phyloP scores from a whole-genome alignment of 768 basidiomycete species.

The Roridomyces roridus region DNA sequence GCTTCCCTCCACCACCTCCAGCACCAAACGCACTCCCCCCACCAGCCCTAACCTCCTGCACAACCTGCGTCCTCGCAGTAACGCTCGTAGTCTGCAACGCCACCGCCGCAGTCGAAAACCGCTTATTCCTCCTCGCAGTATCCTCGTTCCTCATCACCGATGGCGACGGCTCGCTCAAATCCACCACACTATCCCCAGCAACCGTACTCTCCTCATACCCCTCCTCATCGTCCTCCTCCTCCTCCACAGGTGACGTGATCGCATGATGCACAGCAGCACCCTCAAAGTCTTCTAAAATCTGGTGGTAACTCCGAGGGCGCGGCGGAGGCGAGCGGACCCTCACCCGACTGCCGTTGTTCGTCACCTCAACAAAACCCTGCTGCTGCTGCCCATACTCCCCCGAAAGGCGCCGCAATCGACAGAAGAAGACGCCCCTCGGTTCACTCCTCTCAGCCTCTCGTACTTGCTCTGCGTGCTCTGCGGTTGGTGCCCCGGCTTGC shows the following conservation, averaged over 20 bases:
- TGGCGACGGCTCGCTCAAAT: conserved; percentile 25
- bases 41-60: conserved; percentile 11
- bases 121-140: conserved; percentile 65
- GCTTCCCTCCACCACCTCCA: conserved; percentile 24
- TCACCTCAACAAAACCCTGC: conserved; percentile 22
- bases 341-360: conserved; percentile 29
- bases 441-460: conserved; percentile 24
- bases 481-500: conserved; percentile 6
- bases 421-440: conserved; percentile 5
- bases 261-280: conserved; percentile 37
- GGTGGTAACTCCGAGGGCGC: conserved; percentile 68
- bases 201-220: conserved; percentile 4
- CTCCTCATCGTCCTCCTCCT: conserved; percentile 26
- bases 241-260: conserved; percentile 17
- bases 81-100: conserved; percentile 77
- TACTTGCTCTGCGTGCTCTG: conserved; percentile 25
- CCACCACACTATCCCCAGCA: conserved; percentile 6
- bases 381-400: conserved; percentile 11
- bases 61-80: conserved; percentile 56
- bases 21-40: conserved; percentile 27
- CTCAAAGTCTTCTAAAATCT: conserved; percentile 70
- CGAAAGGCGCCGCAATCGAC: conserved; percentile 10
- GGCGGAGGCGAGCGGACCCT: conserved; percentile 41
- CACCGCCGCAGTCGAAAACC: conserved; percentile 80
- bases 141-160: conserved; percentile 59